phyloP scores from a whole-genome alignment of 257 asterid genomes.

The Scutellaria barbata region DNA sequence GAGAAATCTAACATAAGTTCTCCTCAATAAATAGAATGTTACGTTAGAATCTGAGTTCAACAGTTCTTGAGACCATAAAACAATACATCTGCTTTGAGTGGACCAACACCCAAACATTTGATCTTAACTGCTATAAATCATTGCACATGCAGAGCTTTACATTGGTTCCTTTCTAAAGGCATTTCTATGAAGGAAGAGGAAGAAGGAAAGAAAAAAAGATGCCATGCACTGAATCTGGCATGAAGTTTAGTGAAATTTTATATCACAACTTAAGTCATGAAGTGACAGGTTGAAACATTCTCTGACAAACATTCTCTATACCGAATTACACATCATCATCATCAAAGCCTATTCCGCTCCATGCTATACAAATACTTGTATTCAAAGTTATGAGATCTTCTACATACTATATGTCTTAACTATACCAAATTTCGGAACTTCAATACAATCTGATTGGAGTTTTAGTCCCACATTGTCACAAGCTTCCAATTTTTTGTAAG shows the following conservation, averaged over 20 bases:
- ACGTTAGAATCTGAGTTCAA: constrained; percentile 6
- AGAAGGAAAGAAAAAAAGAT: neutral
- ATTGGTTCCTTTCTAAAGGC: constrained; percentile 1
- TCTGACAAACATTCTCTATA: constrained; percentile 17
- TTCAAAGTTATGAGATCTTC: neutral
- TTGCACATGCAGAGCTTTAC: constrained; percentile 30
- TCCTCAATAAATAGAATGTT: neutral
- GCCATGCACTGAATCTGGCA: constrained; percentile 11
- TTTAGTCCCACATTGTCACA: constrained; percentile 3
- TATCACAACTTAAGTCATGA: constrained; percentile 24
- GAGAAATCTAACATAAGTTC: constrained; percentile 14
- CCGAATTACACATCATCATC: neutral
- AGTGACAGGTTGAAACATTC: constrained; percentile 19
- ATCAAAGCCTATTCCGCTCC: neutral
- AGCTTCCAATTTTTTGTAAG: neutral
- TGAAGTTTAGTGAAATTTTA: neutral
- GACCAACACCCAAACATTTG: constrained; percentile 19
- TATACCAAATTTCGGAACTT: constrained; percentile 8
- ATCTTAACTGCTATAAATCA: constrained; percentile 20
- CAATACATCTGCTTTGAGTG: constrained; percentile 26
- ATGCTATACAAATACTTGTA: neutral
- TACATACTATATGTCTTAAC: neutral
- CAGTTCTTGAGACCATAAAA: constrained; percentile 32
- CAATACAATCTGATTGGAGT: constrained; percentile 16
- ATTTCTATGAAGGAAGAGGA: neutral